Conservation (phyloP, 2,329 filamentous ascomycete species). For the Alternaria ethzedia region DNA sequence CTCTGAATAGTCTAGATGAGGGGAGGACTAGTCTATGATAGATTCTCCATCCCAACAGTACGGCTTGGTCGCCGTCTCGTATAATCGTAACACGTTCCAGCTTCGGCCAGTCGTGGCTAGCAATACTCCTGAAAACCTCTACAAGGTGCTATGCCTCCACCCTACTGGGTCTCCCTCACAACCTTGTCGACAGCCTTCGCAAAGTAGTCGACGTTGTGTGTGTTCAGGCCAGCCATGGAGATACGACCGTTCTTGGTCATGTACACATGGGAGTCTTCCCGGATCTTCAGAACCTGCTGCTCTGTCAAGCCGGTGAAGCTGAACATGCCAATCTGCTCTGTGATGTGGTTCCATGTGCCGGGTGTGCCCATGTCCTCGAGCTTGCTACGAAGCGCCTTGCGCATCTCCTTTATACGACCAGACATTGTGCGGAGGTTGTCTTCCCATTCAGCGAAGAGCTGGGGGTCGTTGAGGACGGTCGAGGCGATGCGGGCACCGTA, state of each 20-base stretch:
- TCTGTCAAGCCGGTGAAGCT: constrained; percentile 85
- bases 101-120: not conserved
- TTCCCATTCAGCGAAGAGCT: constrained; percentile 90
- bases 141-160: not conserved
- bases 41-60: not conserved
- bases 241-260: constrained; percentile 98
- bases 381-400: constrained; percentile 75
- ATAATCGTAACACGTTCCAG: not conserved
- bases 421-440: constrained; percentile 92
- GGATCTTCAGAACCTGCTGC: constrained; percentile 73
- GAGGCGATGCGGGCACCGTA: constrained; percentile 92
- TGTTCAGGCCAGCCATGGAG: constrained; percentile 97
- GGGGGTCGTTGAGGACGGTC: constrained; percentile 79
- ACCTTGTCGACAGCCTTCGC: constrained; percentile 87
- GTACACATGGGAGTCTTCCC: constrained; percentile 77
- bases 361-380: constrained; percentile 86
- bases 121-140: not conserved
- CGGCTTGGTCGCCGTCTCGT: not conserved
- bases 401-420: constrained; percentile 92
- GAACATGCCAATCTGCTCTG: constrained; percentile 99
- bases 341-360: constrained; percentile 95
- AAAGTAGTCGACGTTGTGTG: constrained; percentile 89
- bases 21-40: not conserved
- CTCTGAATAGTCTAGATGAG: not conserved
- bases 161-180: constrained; percentile 63